Percentiles rank a stretch among this genome's conserved stretches.
Evolutionary conservation across 352 stramenopile genomes (phyloP).

Genomic region (Aphanomyces stellatus): DNA sequence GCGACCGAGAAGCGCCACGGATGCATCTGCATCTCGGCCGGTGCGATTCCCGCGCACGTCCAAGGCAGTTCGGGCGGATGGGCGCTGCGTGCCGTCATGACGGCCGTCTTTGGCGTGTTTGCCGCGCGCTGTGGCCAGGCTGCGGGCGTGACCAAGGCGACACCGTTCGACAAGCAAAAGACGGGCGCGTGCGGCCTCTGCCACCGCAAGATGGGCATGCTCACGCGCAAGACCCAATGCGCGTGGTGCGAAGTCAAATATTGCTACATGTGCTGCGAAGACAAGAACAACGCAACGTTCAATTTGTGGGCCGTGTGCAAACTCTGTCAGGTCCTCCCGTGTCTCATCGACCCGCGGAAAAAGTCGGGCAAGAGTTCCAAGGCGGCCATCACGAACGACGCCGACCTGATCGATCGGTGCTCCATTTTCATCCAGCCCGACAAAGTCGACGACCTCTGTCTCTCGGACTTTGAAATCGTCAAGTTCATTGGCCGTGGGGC

Average conservation of each 20-base stretch:
- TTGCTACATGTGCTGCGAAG: slow-evolving; percentile 73
- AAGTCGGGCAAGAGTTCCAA: slow-evolving; percentile 18
- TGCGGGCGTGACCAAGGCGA: slow-evolving; percentile 39
- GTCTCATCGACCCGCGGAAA: slow-evolving; percentile 74
- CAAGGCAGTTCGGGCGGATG: slow-evolving; percentile 62
- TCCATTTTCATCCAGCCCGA: slow-evolving; percentile 73
- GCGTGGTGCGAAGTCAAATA: slow-evolving; percentile 83
- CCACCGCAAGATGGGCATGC: slow-evolving; percentile 66
- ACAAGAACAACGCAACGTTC: slow-evolving; percentile 76
- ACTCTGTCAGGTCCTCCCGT: slow-evolving; percentile 67
- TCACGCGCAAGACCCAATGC: slow-evolving; percentile 72
- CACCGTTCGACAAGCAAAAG: slow-evolving; percentile 54
- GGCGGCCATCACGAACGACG: slow-evolving; percentile 21
- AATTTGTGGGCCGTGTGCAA: slow-evolving; percentile 72
- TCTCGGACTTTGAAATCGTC: slow-evolving; percentile 95
- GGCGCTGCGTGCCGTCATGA: slow-evolving; percentile 77
- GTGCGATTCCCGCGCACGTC: slow-evolving; percentile 56
- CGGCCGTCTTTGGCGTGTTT: slow-evolving; percentile 74
- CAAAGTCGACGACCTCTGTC: slow-evolving; percentile 48
- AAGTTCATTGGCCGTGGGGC: slow-evolving; percentile 94
- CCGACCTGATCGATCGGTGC: slow-evolving; percentile 32
- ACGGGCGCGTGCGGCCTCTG: slow-evolving; percentile 70
- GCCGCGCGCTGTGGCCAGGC: slow-evolving; percentile 57
- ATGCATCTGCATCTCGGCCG: slow-evolving; percentile 71
- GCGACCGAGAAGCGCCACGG: slow-evolving; percentile 58